Base-by-base conservation (phyloP, 2,329 filamentous ascomycete genomes). In the Diplodia corticola region DNA sequence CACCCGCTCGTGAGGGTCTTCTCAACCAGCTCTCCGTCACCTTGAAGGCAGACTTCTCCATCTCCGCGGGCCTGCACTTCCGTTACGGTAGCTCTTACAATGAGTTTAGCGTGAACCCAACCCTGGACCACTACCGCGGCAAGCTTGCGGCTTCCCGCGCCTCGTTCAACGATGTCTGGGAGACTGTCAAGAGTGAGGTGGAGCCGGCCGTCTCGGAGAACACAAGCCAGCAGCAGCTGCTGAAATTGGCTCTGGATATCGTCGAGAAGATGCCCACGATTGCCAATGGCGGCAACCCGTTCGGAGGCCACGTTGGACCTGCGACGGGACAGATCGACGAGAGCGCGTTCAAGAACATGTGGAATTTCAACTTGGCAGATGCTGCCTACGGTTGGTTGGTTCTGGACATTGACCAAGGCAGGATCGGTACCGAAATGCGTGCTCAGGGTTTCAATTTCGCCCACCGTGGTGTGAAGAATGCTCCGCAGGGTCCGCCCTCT, bases 261-360 rank as follows among this genome's bases (percentile, higher is more conserved):
- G 93, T 99, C n/a, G 88, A 94, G 73, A 98, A 97, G 85, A 99
- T 99, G 95, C 95, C 95, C 12, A 90, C 89, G 13, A 93, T 93
- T 40, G 95, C 95, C 44, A 96, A 94, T 68, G 95, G 95, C 65
- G 95, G 95, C 24, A 98, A 98, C 77, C 95, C 95, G 5, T 99
- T 99, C 74, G 95, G 95, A 51, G 94, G 94, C 15, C 91, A 92
- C 33, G 87, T 89, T 63, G 91, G 90, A 46, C 88, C 84, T 63
- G 86, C 87, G 67, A 89, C 92, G 60, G 95, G 95, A 35, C 91
- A 96, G 74, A 93, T 99, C 20, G 95, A 99, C 69, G 95, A 99
- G 83, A 97, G 93, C 73, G 95, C 95, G 1, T 99, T 99, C 86
- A 99, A 99, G 84, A 99, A 99, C 78, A 98, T 98, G 95, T 99